Evolutionary conservation across 2,329 filamentous ascomycete genomes (phyloP), one percentile per base, ranked within the genome.

Genomic region (Alternaria gaisen): DNA sequence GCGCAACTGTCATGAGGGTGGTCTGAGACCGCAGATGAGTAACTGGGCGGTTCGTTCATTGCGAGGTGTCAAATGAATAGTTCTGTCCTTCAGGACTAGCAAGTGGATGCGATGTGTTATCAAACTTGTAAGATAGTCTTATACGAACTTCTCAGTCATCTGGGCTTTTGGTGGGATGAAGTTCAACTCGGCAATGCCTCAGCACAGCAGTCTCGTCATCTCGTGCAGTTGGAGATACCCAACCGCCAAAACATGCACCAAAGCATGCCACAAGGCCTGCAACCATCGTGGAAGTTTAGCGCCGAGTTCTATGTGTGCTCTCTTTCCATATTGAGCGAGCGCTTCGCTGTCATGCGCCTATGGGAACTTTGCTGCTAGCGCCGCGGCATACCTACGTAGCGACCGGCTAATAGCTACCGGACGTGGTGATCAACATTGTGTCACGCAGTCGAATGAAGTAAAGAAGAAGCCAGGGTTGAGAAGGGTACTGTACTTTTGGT

Each of bases 301-400:
- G 24, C 38, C 8, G 18, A 30, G 42, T 6, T 24, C 24, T 18
- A 4, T 24, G 0, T 24, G 24, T 46, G 8, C 40, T 28, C 1
- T 14, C 43, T n/a, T 42, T 8, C 57, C 6, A 20, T 5, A 9
- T 46, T 46, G 28, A 22, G 44, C 11, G 3, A 32, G 28, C 44
- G 44, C 44, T 48, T 48, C 28, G 44, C 34, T 48, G 22, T 48
- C 44, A n/a, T 22, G n/a, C 28, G 11, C 44, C 44, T n/a, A 48
- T 48, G 2, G 12, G 44, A 48, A 18, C 6, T 22, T 22, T 22
- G 44, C 18, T 48, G 44, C 34, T 34, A 34, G 44, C 44, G 44
- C 44, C 22, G 44, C 44, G 28, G 18, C 28, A 47, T 32, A 5
- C 1, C 18, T 1, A 18, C 11, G 11, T 47, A 3, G 3, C 18